Evolutionary conservation across 176 grass and related monocot species (phyloP).

Genomic region (Lolium rigidum): DNA sequence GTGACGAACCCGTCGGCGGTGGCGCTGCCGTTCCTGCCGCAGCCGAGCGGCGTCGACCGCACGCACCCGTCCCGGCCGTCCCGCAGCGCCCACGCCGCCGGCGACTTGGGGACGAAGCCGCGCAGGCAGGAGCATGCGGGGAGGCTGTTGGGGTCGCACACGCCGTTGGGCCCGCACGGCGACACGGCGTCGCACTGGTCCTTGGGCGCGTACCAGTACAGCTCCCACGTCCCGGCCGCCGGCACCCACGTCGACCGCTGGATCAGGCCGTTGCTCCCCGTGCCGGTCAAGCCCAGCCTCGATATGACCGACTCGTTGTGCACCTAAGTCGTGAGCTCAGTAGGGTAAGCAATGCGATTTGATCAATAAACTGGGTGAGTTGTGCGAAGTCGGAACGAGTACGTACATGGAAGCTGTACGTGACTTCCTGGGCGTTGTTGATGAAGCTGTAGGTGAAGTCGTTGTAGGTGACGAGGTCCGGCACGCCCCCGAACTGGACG

Average conservation of each 20-base stretch:
- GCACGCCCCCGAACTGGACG: slow-evolving; percentile 68
- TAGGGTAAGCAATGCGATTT: not conserved
- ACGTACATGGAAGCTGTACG: slow-evolving; percentile 57
- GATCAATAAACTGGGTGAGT: not conserved
- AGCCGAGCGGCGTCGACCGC: slow-evolving; percentile 48
- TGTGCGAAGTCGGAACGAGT: not conserved
- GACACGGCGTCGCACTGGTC: slow-evolving; percentile 66
- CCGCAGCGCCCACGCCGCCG: slow-evolving; percentile 45
- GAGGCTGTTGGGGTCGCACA: slow-evolving; percentile 55
- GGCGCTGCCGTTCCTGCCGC: slow-evolving; percentile 40
- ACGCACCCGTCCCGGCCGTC: slow-evolving; percentile 57
- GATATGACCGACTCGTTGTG: slow-evolving; percentile 51
- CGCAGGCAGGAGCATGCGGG: slow-evolving; percentile 55
- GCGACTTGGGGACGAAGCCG: slow-evolving; percentile 49
- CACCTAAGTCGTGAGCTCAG: slow-evolving; percentile 20
- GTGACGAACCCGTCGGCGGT: slow-evolving; percentile 53
- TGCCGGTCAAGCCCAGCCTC: slow-evolving; percentile 46
- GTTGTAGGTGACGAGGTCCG: slow-evolving; percentile 48
- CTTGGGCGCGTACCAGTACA: slow-evolving; percentile 66
- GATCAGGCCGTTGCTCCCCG: slow-evolving; percentile 44
- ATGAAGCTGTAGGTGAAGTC: slow-evolving; percentile 60
- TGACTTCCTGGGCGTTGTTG: slow-evolving; percentile 49
- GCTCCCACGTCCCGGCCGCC: slow-evolving; percentile 42
- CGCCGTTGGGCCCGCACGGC: slow-evolving; percentile 52
- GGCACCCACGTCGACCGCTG: slow-evolving; percentile 65